Evolutionary conservation across 2,329 filamentous ascomycete genomes (phyloP).

Genomic region (Colletotrichum godetiae): DNA sequence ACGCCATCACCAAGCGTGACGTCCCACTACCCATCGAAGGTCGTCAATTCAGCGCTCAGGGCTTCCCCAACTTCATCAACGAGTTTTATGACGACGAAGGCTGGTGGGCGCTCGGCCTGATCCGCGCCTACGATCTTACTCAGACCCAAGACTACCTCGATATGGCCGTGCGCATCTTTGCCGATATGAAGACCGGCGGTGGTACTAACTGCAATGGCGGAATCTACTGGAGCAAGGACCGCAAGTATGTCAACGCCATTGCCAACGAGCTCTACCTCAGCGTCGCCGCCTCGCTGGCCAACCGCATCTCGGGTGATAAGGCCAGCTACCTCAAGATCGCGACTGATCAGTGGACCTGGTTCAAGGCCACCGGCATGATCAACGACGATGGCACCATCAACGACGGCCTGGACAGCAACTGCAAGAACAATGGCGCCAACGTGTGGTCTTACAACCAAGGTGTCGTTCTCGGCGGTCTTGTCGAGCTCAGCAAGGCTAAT

Average conservation of each 20-base stretch:
- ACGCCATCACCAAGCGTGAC: slow-evolving; percentile 44
- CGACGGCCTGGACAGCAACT: slow-evolving; percentile 60
- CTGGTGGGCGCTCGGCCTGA: slow-evolving; percentile 73
- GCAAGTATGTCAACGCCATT: slow-evolving; percentile 64
- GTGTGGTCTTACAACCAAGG: slow-evolving; percentile 70
- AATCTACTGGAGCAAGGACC: slow-evolving; percentile 67
- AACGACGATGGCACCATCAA: slow-evolving; percentile 62
- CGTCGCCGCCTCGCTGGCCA: slow-evolving; percentile 64
- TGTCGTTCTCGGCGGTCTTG: slow-evolving; percentile 65
- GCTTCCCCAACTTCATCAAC: slow-evolving; percentile 58
- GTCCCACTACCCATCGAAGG: slow-evolving; percentile 43
- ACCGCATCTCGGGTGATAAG: slow-evolving; percentile 53
- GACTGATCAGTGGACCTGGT: slow-evolving; percentile 64
- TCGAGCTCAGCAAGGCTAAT: slow-evolving; percentile 61
- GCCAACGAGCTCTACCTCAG: slow-evolving; percentile 69
- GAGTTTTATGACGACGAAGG: slow-evolving; percentile 70
- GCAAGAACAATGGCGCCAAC: slow-evolving; percentile 62
- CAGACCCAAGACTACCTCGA: slow-evolving; percentile 63
- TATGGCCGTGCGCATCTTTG: slow-evolving; percentile 63
- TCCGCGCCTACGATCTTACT: slow-evolving; percentile 67
- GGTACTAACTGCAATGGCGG: slow-evolving; percentile 63
- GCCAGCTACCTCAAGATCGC: slow-evolving; percentile 60
- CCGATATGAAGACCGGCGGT: slow-evolving; percentile 64
- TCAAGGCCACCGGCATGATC: slow-evolving; percentile 62
- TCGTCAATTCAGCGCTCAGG: slow-evolving; percentile 38